Percentiles rank a stretch among this genome's conserved stretches.
Evolutionary conservation across 805 yeast genomes (phyloP).

Genomic region (Yamadazyma takamatsuzukensis): DNA sequence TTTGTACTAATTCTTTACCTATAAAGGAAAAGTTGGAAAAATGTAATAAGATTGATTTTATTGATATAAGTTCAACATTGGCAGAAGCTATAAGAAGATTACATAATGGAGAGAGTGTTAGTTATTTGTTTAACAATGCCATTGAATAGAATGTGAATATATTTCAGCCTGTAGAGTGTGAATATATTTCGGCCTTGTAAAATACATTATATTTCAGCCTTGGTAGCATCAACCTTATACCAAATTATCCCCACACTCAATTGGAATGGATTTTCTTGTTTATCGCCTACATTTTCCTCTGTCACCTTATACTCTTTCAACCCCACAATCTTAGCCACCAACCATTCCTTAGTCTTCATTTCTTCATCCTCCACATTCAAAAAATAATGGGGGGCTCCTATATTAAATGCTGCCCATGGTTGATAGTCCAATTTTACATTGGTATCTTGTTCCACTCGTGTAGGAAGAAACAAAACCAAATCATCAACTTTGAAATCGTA

Average conservation of each 20-base stretch:
- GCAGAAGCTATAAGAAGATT: conserved; percentile 83
- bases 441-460: conserved; percentile 43
- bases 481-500: conserved; percentile 69
- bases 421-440: conserved; percentile 19
- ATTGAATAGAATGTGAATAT: too few relatives aligned
- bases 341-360: conserved; percentile 62
- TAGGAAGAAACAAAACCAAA: conserved; percentile 80
- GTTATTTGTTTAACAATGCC: conserved; percentile 71
- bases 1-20: conserved; percentile 80
- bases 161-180: too few relatives aligned
- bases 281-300: conserved; percentile 32
- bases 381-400: conserved; percentile 83
- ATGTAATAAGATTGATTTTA: conserved; percentile 62
- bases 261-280: conserved; percentile 57
- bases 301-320: conserved; percentile 55
- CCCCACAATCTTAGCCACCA: conserved; percentile 65
- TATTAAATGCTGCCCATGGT: conserved; percentile 95
- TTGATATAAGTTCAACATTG: conserved; percentile 69
- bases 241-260: conserved; percentile 61
- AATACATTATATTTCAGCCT: too few relatives aligned
- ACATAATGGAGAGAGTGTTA: conserved; percentile 84
- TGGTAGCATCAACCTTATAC: conserved; percentile 56
- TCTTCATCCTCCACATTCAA: conserved; percentile 34
- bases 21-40: conserved; percentile 56
- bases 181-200: too few relatives aligned